A percentile compares a stretch with the other conserved stretches of the same genome.
Conservation (phyloP, 1,139 yeast genomes). For the Diutina pseudorugosa region DNA sequence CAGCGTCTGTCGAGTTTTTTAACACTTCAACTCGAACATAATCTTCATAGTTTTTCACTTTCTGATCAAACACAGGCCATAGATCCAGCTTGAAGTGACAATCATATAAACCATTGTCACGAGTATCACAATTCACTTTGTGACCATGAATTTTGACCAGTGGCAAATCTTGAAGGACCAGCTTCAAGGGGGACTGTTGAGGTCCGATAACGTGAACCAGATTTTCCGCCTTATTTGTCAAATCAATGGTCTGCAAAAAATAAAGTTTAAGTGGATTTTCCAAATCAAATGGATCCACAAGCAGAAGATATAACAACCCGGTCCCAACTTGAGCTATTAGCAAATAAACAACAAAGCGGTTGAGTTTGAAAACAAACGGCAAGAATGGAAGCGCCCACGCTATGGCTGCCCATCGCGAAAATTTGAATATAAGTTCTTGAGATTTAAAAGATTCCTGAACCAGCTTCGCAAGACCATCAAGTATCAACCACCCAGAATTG, state of each 20-base stretch:
- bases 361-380: slow-evolving; percentile 64
- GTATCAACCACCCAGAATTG: slow-evolving; percentile 36
- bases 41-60: slow-evolving; percentile 22
- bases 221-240: slow-evolving; percentile 18
- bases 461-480: slow-evolving; percentile 59
- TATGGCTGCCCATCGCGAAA: slow-evolving; percentile 22
- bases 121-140: slow-evolving; percentile 21
- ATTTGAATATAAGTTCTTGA: slow-evolving; percentile 33
- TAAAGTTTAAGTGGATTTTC: slow-evolving; percentile 58
- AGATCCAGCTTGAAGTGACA: slow-evolving; percentile 42
- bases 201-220: slow-evolving; percentile 41
- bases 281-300: slow-evolving; percentile 41
- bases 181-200: slow-evolving; percentile 23
- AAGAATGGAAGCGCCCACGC: slow-evolving; percentile 44
- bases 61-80: slow-evolving; percentile 39
- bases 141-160: slow-evolving; percentile 32
- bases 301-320: slow-evolving; percentile 25
- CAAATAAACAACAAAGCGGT: slow-evolving; percentile 34
- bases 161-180: slow-evolving; percentile 48
- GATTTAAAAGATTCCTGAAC: slow-evolving; percentile 49
- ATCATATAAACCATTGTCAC: slow-evolving; percentile 33
- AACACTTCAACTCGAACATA: slow-evolving; percentile 39
- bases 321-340: slow-evolving; percentile 21
- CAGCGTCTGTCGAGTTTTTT: slow-evolving; percentile 32
- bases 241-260: slow-evolving; percentile 46